A percentile compares a stretch with the other conserved stretches of the same genome.
phyloP scores from a whole-genome alignment of 257 asterid species.

The Sherardia arvensis region DNA sequence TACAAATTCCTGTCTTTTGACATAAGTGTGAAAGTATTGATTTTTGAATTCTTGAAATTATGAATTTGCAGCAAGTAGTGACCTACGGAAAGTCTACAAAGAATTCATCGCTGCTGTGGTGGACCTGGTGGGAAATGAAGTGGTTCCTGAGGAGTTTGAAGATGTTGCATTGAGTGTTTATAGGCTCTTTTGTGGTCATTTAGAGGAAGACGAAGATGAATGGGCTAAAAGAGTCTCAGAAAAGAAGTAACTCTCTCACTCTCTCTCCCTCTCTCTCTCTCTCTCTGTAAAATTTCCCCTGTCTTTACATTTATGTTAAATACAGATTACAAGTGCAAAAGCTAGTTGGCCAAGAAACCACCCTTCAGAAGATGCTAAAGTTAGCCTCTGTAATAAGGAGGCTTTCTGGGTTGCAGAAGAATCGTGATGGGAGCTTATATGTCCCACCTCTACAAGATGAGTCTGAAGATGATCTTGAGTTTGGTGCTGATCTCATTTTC shows the following conservation, averaged over 20 bases:
- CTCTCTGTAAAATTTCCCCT: neutral
- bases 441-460: slow-evolving; percentile 30
- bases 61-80: slow-evolving; percentile 51
- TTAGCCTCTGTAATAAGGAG: slow-evolving; percentile 53
- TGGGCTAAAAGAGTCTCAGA: slow-evolving; percentile 31
- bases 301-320: neutral
- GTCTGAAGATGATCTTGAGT: slow-evolving; percentile 48
- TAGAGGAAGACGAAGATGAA: slow-evolving; percentile 41
- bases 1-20: neutral
- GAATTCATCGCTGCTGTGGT: slow-evolving; percentile 58
- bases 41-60: neutral
- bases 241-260: slow-evolving; percentile 33
- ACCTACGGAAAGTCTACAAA: slow-evolving; percentile 68
- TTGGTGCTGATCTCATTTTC: slow-evolving; percentile 80
- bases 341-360: slow-evolving; percentile 48
- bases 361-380: slow-evolving; percentile 42
- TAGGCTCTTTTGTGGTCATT: slow-evolving; percentile 35
- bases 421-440: slow-evolving; percentile 26
- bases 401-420: slow-evolving; percentile 51
- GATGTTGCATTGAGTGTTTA: slow-evolving; percentile 71
- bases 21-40: neutral
- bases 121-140: slow-evolving; percentile 74
- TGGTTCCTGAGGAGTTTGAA: slow-evolving; percentile 78
- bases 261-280: neutral
- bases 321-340: slow-evolving; percentile 77